Evolutionary conservation across 2,329 filamentous ascomycete species (phyloP), one percentile per base, ranked within the genome.

Genomic region (Arthrobotrys pseudoclavata): DNA sequence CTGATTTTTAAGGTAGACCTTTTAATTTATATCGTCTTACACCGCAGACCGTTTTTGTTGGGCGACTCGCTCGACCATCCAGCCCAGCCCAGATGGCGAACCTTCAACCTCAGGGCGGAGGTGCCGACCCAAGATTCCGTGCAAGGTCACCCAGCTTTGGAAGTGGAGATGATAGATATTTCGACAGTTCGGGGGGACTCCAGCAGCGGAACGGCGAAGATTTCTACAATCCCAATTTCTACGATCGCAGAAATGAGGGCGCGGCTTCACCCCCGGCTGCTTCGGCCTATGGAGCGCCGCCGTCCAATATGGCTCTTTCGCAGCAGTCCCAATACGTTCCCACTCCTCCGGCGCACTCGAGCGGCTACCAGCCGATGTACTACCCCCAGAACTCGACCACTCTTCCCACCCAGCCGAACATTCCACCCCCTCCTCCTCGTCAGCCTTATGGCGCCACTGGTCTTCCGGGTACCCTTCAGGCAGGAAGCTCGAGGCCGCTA

Each of bases 71-170:
- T 68, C 57, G 67, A 55, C 20, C 62, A 37, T 31, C 20, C 62
- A 37, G 31, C 20, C 55, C 45, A 42, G 69, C 69, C 57, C 69
- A 64, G 52, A 77, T 77, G 74, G 50, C 74, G 60, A 77, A 77
- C 52, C 74, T 77, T 42, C 74, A 77, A 71, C 74, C 74, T 62
- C 74, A 69, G 24, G 50, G 29, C 52, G 72, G 72, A 71, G 74
- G 74, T 64, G 45, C 74, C 61, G 67, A 77, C 37, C 74, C 74
- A n/a, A 71, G 74, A 57, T 81, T 84, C 52, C 83, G 86, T 79
- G 85, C 84, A 76, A 87, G 91, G 80, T 87, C 89, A 79, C 87
- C 89, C 60, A 95, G 91, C 85, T 94, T 92, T 85, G 90, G 93
- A 83, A 89, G 87, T 80, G 92, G 91, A 79, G 92, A 96, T 83